Percentiles rank a stretch among this genome's conserved stretches.
phyloP scores from a whole-genome alignment of 192 early-diverging fungal genomes.

The Backusella morwellensis region DNA sequence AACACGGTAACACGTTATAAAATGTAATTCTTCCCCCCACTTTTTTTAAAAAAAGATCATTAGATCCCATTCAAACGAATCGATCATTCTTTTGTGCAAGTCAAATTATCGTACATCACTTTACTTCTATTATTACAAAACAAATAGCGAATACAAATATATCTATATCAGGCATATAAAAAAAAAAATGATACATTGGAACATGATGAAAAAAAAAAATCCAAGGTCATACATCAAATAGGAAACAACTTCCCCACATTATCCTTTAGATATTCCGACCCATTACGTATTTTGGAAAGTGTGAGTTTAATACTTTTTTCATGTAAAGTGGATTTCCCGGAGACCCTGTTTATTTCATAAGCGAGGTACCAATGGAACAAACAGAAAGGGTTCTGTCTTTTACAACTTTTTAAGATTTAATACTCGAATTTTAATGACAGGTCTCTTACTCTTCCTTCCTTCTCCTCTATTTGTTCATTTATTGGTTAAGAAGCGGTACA shows the following conservation, averaged over 20 bases:
- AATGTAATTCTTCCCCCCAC: neutral
- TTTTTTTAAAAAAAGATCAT: neutral
- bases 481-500: neutral
- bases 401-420: neutral
- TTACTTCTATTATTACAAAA: neutral
- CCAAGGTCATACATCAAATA: neutral
- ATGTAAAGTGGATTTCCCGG: conserved; percentile 1
- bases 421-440: neutral
- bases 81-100: neutral
- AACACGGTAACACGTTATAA: neutral
- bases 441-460: neutral
- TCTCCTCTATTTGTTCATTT: neutral
- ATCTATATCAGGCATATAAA: neutral
- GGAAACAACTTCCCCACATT: neutral
- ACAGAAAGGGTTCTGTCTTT: neutral
- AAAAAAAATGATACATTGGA: neutral
- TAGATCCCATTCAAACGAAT: neutral
- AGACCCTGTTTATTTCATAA: conserved; percentile 19
- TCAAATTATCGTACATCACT: neutral
- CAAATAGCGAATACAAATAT: neutral
- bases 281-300: conserved; percentile 6
- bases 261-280: conserved; percentile 5
- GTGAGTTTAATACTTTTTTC: conserved; percentile 4
- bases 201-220: neutral
- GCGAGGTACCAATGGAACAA: neutral